Percentiles rank a stretch among this genome's conserved stretches.
phyloP scores from a whole-genome alignment of 441 rosid genomes.

The Jatropha podagrica region DNA sequence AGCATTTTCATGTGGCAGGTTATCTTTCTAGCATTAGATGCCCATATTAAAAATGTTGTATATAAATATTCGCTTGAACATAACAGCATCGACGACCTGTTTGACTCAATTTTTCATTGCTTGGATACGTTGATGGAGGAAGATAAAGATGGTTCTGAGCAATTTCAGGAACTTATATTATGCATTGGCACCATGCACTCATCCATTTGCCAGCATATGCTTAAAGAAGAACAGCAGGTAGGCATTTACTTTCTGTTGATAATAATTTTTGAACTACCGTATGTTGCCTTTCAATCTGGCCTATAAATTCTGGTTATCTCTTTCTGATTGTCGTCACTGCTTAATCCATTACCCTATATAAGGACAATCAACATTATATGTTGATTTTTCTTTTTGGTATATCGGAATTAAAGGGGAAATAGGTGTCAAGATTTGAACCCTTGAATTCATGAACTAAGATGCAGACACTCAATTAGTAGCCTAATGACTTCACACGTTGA shows the following conservation, averaged over 20 bases:
- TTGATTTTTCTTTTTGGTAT: not conserved
- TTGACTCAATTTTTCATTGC: conserved; percentile 43
- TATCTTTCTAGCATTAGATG: conserved; percentile 60
- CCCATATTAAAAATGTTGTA: conserved; percentile 49
- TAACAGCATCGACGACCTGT: conserved; percentile 43
- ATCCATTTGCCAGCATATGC: conserved; percentile 61
- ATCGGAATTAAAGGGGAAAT: not conserved
- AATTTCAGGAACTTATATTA: conserved; percentile 48
- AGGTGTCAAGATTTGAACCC: not conserved
- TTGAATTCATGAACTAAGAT: not conserved
- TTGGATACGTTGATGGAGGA: conserved; percentile 42
- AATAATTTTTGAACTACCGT: not conserved
- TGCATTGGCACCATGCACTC: conserved; percentile 46
- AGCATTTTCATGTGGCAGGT: conserved; percentile 48
- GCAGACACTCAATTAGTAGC: not conserved
- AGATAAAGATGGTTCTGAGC: conserved; percentile 25
- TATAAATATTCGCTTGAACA: conserved; percentile 67
- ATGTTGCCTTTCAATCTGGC: not conserved
- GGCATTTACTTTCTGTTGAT: conserved; percentile 9
- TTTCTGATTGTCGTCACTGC: not conserved
- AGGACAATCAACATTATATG: not conserved
- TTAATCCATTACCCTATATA: not conserved
- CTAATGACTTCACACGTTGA: not conserved
- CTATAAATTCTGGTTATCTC: not conserved
- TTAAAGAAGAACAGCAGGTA: conserved; percentile 84